Evolutionary conservation across 192 early-diverging fungal species (phyloP).

Genomic region (Dispira parvispora): DNA sequence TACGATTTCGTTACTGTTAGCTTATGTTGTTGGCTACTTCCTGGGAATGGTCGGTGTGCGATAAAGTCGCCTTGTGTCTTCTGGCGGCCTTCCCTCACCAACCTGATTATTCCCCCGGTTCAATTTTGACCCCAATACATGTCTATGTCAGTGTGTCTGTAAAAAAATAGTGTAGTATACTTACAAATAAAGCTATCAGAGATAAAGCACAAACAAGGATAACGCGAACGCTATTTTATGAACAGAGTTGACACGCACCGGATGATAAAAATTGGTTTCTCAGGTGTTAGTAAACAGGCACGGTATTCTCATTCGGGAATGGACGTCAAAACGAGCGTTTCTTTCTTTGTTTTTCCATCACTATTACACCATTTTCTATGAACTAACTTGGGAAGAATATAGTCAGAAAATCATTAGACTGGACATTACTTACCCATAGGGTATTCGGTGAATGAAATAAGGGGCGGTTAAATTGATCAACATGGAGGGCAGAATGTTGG

Average conservation of each 20-base stretch:
- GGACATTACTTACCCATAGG: slow-evolving; percentile 6
- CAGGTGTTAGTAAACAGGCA: background rate
- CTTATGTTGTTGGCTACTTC: too few relatives aligned
- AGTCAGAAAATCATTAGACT: background rate
- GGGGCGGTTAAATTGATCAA: background rate
- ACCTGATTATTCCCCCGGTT: too few relatives aligned
- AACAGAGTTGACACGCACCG: background rate
- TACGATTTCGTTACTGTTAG: background rate
- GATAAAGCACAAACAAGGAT: background rate
- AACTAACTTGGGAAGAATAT: background rate
- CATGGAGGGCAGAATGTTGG: background rate
- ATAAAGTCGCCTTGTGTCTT: too few relatives aligned
- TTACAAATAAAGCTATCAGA: background rate
- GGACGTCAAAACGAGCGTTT: background rate
- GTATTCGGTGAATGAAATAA: slow-evolving; percentile 10
- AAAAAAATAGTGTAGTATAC: too few relatives aligned
- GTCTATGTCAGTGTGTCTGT: too few relatives aligned
- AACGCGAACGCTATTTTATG: background rate
- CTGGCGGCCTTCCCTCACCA: too few relatives aligned
- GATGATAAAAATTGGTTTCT: background rate
- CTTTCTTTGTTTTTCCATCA: background rate
- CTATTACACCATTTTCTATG: background rate
- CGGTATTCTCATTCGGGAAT: background rate
- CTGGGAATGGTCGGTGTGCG: too few relatives aligned
- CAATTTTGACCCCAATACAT: too few relatives aligned